Percentiles rank a stretch among this genome's conserved stretches.
phyloP scores from a whole-genome alignment of 2,329 filamentous ascomycete genomes.

The Calonectria leucothoes region DNA sequence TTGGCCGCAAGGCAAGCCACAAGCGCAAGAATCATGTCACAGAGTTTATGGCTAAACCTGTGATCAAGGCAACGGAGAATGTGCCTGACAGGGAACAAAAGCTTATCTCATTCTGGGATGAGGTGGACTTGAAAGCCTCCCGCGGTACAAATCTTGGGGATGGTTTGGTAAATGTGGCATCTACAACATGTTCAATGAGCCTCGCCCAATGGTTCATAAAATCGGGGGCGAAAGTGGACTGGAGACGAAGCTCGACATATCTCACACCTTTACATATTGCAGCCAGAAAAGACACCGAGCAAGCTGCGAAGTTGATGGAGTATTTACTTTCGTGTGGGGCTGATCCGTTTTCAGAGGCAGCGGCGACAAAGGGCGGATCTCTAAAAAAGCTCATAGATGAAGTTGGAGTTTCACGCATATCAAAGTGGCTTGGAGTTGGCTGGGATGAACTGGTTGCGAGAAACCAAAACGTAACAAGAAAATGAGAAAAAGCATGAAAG shows the following conservation, averaged over 20 bases:
- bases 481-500: no score
- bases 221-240: not conserved
- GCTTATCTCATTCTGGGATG: not conserved
- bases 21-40: no score
- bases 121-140: not conserved
- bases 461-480: no score
- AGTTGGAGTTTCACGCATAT: not conserved
- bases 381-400: not conserved
- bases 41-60: not conserved
- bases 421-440: constrained; percentile 10
- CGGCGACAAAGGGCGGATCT: fast-evolving
- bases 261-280: not conserved
- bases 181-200: not conserved
- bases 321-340: constrained; percentile 16
- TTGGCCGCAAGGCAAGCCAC: no score
- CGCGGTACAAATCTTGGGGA: not conserved
- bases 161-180: not conserved
- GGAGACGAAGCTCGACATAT: not conserved
- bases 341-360: not conserved
- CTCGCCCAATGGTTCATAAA: not conserved
- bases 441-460: constrained; percentile 21
- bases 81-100: not conserved
- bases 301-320: constrained; percentile 8
- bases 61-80: not conserved
- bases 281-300: not conserved